phyloP scores from a whole-genome alignment of 805 yeast genomes.

The Hyphopichia homilentoma region DNA sequence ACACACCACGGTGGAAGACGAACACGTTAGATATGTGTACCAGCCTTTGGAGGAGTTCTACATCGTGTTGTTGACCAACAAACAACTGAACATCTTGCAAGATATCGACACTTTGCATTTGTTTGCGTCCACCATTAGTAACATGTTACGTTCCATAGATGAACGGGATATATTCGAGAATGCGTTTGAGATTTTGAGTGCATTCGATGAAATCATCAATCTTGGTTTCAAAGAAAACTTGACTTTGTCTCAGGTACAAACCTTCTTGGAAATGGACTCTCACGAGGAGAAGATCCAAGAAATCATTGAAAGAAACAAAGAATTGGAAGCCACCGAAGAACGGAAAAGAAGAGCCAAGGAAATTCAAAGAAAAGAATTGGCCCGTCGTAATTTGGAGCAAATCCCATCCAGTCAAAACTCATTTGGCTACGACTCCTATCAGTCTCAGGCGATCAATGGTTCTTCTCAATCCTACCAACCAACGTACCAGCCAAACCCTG shows the following conservation, averaged over 20 bases:
- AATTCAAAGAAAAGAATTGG: slow-evolving; percentile 75
- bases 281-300: slow-evolving; percentile 99
- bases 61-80: slow-evolving; percentile 85
- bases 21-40: slow-evolving; percentile 85
- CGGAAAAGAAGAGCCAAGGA: slow-evolving; percentile 93
- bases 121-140: slow-evolving; percentile 77
- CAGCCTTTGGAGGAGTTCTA: slow-evolving; percentile 94
- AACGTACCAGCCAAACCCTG: slow-evolving; percentile 25
- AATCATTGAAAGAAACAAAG: slow-evolving; percentile 94
- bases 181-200: slow-evolving; percentile 85
- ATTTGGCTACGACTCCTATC: slow-evolving; percentile 18
- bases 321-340: slow-evolving; percentile 94
- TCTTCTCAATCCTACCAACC: slow-evolving; percentile 22
- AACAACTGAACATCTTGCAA: slow-evolving; percentile 86
- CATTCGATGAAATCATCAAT: slow-evolving; percentile 90
- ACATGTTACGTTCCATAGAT: slow-evolving; percentile 66
- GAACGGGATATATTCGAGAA: slow-evolving; percentile 78
- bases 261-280: slow-evolving; percentile 94
- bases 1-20: slow-evolving; percentile 93
- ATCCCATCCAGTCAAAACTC: slow-evolving; percentile 24
- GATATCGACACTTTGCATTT: slow-evolving; percentile 90
- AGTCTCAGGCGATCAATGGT: slow-evolving; percentile 4
- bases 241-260: slow-evolving; percentile 74
- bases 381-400: slow-evolving; percentile 55
- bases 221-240: slow-evolving; percentile 89